Conservation (phyloP, 192 early-diverging fungal species). For the Lobosporangium transversale region DNA sequence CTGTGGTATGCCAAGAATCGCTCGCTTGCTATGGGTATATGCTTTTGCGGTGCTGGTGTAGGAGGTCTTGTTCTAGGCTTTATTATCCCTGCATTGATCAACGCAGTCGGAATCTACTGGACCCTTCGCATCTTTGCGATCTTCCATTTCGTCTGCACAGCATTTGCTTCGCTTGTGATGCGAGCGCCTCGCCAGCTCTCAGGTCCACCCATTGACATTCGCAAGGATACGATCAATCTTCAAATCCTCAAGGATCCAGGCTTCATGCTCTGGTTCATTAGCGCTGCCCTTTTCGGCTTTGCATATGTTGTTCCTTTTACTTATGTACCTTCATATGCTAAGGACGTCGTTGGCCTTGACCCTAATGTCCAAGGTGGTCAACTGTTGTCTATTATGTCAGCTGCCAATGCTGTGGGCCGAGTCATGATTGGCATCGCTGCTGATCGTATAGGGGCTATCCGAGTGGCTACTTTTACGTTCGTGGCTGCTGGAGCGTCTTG, state of each 20-base stretch:
- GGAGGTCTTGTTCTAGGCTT: constrained; percentile 40
- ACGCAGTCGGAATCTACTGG: constrained; percentile 34
- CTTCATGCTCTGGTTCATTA: constrained; percentile 39
- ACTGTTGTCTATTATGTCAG: constrained; percentile 51
- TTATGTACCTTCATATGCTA: constrained; percentile 27
- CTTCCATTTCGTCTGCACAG: constrained; percentile 46
- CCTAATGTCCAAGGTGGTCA: constrained; percentile 48
- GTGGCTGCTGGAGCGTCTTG: constrained; percentile 32
- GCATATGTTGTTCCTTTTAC: constrained; percentile 27
- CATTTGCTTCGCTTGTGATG: constrained; percentile 47
- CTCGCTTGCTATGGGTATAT: constrained; percentile 48
- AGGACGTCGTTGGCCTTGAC: constrained; percentile 22
- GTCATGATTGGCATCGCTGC: constrained; percentile 38
- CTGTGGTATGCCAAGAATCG: constrained; percentile 54
- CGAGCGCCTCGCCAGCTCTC: constrained; percentile 35
- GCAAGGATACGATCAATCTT: constrained; percentile 41
- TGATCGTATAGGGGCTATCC: constrained; percentile 49
- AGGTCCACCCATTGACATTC: constrained; percentile 11
- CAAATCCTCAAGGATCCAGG: constrained; percentile 26
- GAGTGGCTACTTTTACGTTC: constrained; percentile 27
- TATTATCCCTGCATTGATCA: constrained; percentile 29
- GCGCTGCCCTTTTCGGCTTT: constrained; percentile 31
- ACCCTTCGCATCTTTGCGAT: constrained; percentile 30
- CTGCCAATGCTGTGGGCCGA: constrained; percentile 49
- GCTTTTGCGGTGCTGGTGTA: constrained; percentile 49